These are phyloP conservation scores for Tricholoma matsutake DNA, from an alignment of 768 basidiomycete genomes.

Conservation along the genomic window DNA sequence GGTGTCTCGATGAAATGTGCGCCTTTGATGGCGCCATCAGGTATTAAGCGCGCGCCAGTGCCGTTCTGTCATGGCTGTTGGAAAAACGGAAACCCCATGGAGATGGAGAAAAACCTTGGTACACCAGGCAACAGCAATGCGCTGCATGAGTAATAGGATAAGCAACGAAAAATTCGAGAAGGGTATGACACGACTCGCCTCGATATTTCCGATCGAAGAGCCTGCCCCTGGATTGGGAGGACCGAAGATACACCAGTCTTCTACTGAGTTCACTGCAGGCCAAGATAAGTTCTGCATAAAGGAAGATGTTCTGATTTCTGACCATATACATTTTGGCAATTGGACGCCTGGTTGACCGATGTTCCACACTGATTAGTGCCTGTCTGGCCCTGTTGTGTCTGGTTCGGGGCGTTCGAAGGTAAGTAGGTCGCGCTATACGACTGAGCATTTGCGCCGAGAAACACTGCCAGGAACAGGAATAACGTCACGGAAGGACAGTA, in stretches of 20 bases:
- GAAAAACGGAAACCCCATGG: not conserved
- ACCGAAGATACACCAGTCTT: slow-evolving; percentile 45
- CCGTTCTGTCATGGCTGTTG: slow-evolving; percentile 36
- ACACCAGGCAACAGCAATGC: slow-evolving; percentile 43
- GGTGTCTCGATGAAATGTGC: slow-evolving; percentile 71
- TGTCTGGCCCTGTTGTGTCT: slow-evolving; percentile 1
- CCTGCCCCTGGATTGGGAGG: slow-evolving; percentile 47
- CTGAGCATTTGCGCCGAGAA: not conserved
- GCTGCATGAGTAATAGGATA: slow-evolving; percentile 21
- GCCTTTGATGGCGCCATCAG: slow-evolving; percentile 62
- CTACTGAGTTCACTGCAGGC: slow-evolving; percentile 53
- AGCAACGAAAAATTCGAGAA: slow-evolving; percentile 6
- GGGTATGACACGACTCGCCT: slow-evolving; percentile 34
- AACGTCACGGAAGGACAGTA: not conserved
- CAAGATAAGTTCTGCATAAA: not conserved
- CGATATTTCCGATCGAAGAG: slow-evolving; percentile 56
- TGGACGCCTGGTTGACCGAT: not conserved
- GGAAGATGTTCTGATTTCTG: not conserved
- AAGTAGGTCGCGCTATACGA: slow-evolving; percentile 7
- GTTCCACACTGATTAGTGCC: slow-evolving; percentile 7
- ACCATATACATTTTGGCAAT: slow-evolving; percentile 6
- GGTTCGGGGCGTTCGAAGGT: slow-evolving; percentile 4
- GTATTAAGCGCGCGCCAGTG: slow-evolving; percentile 66
- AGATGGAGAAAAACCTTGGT: slow-evolving; percentile 28
- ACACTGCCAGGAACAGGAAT: not conserved